Percentiles rank a stretch among this genome's conserved stretches.
Conservation (phyloP, 2,329 filamentous ascomycete species). For the Verticillium alfalfae region DNA sequence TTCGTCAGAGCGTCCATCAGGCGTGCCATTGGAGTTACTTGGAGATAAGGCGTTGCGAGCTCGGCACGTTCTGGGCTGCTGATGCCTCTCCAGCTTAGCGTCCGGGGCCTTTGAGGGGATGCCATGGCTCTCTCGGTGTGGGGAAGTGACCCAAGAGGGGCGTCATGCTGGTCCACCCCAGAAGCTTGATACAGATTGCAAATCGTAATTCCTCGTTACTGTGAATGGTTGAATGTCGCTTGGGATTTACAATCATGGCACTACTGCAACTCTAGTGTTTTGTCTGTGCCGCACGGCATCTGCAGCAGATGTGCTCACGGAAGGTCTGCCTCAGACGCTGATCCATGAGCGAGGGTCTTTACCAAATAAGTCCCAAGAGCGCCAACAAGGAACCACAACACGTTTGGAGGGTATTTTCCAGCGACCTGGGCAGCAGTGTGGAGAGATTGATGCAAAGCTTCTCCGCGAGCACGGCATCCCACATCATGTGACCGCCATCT, state of each 20-base stretch:
- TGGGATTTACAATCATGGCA: not conserved
- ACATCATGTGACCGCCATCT: too few species aligned
- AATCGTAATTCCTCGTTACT: not conserved
- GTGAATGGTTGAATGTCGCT: too few species aligned
- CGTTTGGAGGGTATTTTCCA: too few species aligned
- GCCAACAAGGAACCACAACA: too few species aligned
- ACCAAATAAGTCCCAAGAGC: too few species aligned
- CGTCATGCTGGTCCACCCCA: not conserved
- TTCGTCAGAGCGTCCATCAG: not conserved
- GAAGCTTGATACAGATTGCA: not conserved
- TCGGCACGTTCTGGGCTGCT: not conserved
- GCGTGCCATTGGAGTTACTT: not conserved
- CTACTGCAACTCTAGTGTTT: not conserved
- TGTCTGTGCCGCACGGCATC: too few species aligned
- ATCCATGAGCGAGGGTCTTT: too few species aligned
- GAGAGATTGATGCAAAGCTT: too few species aligned
- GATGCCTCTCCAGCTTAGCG: not conserved
- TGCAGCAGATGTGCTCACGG: too few species aligned
- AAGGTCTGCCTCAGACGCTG: too few species aligned
- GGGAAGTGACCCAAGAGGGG: not conserved
- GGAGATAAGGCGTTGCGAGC: not conserved
- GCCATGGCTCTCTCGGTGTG: not conserved
- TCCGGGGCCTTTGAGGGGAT: not conserved
- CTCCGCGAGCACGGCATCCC: too few species aligned
- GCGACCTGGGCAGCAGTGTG: too few species aligned